Percentiles rank a stretch among this genome's conserved stretches.
Evolutionary conservation across 78 protist species (phyloP).

Genomic region (Cavenderia fasciculata): DNA sequence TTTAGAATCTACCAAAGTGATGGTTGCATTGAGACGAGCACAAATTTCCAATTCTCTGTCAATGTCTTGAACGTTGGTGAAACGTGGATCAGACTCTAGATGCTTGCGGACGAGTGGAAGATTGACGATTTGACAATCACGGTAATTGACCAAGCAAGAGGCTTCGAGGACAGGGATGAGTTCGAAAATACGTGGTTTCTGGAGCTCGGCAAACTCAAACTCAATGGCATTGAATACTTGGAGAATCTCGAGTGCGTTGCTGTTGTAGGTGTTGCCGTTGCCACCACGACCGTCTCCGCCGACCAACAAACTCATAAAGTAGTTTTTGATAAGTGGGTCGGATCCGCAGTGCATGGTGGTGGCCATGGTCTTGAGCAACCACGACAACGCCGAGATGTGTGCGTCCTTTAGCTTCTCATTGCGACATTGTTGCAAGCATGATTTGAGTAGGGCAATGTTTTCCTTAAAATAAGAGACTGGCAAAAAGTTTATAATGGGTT

Average conservation of each 20-base stretch:
- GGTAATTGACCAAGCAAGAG: neutral
- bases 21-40: neutral
- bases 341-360: slow-evolving; percentile 17
- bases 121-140: slow-evolving; percentile 7
- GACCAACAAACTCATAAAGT: slow-evolving; percentile 8
- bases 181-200: slow-evolving; percentile 28
- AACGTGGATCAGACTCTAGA: slow-evolving; percentile 26
- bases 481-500: slow-evolving; percentile 38
- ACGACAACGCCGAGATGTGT: slow-evolving; percentile 17
- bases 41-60: slow-evolving; percentile 46
- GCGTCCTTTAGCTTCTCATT: slow-evolving; percentile 18
- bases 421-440: neutral
- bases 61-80: neutral
- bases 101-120: neutral
- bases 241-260: neutral
- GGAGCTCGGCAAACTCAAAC: slow-evolving; percentile 10
- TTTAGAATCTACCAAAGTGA: neutral
- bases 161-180: slow-evolving; percentile 14
- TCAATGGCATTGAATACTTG: slow-evolving; percentile 43
- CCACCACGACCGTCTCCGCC: too few species aligned
- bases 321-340: slow-evolving; percentile 13
- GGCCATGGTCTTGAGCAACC: slow-evolving; percentile 41
- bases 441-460: neutral
- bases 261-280: neutral
- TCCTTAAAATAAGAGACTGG: neutral